These are phyloP conservation scores for Grosmannia penicillata DNA, from an alignment of 2,329 filamentous ascomycete species.

Conservation along the genomic window DNA sequence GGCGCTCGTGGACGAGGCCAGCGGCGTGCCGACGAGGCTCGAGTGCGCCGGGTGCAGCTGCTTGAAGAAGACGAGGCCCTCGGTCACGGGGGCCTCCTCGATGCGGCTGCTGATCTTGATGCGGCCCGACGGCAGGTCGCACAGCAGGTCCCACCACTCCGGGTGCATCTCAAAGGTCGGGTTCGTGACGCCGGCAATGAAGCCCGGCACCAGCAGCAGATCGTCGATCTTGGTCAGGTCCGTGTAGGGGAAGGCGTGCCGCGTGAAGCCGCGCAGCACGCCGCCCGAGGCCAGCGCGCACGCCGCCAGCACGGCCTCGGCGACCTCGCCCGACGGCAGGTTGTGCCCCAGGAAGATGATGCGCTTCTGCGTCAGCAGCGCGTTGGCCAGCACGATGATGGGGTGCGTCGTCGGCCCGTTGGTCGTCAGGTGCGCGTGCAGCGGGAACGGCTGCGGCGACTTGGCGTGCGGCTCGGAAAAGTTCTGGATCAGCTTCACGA, in stretches of 20 bases:
- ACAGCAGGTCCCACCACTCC: slow-evolving; percentile 97
- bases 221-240: slow-evolving; percentile 97
- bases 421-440: slow-evolving; percentile 87
- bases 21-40: slow-evolving; percentile 26
- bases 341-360: slow-evolving; percentile 94
- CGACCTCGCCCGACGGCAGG: slow-evolving; percentile 86
- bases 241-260: slow-evolving; percentile 94
- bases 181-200: slow-evolving; percentile 95
- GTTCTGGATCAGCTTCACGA: slow-evolving; percentile 93
- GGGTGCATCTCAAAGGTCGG: slow-evolving; percentile 88
- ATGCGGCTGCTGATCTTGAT: slow-evolving; percentile 91
- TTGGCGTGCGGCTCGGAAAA: slow-evolving; percentile 76
- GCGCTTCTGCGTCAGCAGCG: slow-evolving; percentile 87
- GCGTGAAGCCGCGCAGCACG: slow-evolving; percentile 81
- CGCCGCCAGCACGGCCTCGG: slow-evolving; percentile 93
- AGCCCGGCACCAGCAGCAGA: slow-evolving; percentile 85
- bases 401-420: slow-evolving; percentile 83
- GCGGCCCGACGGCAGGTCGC: slow-evolving; percentile 78
- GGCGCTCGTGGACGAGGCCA: slow-evolving; percentile 22
- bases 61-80: slow-evolving; percentile 78
- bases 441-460: slow-evolving; percentile 66
- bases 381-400: slow-evolving; percentile 88
- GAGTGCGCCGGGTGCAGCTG: slow-evolving; percentile 53
- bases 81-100: slow-evolving; percentile 64
- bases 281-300: slow-evolving; percentile 89